Conservation (phyloP, 129 eudicot genomes). For the Heracleum sosnowskyi region DNA sequence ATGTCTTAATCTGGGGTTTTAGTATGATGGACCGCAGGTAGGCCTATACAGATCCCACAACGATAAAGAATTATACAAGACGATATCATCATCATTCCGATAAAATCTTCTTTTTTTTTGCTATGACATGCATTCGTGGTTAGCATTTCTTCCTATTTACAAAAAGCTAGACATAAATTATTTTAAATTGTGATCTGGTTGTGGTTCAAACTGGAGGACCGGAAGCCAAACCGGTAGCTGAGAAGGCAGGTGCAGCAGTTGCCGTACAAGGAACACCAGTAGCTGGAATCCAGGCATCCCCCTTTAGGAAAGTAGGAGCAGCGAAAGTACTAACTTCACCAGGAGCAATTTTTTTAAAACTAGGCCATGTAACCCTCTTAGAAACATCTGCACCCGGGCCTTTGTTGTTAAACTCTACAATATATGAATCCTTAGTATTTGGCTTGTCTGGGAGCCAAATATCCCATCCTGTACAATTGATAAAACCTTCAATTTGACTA, state of each 20-base stretch:
- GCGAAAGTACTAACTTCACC: constrained; percentile 18
- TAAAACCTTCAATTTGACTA: constrained; percentile 23
- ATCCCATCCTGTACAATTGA: constrained; percentile 33
- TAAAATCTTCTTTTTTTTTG: too few species aligned
- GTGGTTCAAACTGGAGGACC: neutral
- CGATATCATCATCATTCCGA: neutral
- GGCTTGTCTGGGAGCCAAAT: constrained; percentile 30
- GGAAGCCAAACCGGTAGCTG: neutral
- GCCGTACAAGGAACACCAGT: constrained; percentile 16
- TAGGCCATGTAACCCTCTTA: constrained; percentile 34
- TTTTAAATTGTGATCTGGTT: neutral
- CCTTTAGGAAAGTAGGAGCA: constrained; percentile 7
- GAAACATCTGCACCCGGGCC: constrained; percentile 31
- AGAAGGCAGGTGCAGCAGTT: neutral
- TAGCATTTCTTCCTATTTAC: neutral
- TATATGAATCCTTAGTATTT: constrained; percentile 26
- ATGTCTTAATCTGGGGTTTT: too few species aligned
- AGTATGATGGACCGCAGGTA: neutral
- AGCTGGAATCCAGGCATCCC: constrained; percentile 17
- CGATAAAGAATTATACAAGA: neutral
- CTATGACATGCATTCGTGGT: neutral
- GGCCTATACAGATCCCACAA: neutral
- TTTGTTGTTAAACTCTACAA: constrained; percentile 28
- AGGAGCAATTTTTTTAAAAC: constrained; percentile 18
- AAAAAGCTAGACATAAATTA: neutral